Evolutionary conservation across 768 basidiomycete species (phyloP), one percentile per base, ranked within the genome.

Genomic region (Boletales sp.): DNA sequence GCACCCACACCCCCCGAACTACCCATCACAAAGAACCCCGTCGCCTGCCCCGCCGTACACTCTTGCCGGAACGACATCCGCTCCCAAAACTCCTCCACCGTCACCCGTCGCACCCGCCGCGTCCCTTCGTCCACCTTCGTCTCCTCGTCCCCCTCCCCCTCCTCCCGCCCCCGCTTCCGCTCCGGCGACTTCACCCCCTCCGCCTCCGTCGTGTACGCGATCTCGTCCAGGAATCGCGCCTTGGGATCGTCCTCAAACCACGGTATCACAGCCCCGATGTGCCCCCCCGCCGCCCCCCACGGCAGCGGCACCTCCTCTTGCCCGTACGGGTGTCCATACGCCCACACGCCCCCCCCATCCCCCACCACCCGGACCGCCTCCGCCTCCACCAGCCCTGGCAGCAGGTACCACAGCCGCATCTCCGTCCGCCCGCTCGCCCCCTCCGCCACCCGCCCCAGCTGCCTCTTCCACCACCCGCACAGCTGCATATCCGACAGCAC

Each of bases 161-260:
- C 18, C 4, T 68, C 72, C 34, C 79, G 76, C 4, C 74, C 60
- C 3, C 83, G 80, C 65, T 90, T 87, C 47, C 77, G 74, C 48
- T 72, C 72, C 4, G 86, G 86, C 9, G 85, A 83, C 60, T 71
- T 77, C 50, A 86, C 66, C 1, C 73, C 76, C 39, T 79, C 79
- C 47, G 72, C 80, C 42, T 82, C 79, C 42, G 78, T 81, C 8
- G 80, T 88, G 55, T 80, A 84, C 37, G 86, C 90, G 45, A 97
- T 82, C 69, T 97, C 94, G 66, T 90, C 88, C 65, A 99, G 69
- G 66, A 97, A 97, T 15, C 97, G 81, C 48, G 89, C 83, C 68
- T 98, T 97, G 8, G 97, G 94, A 67, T 97, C 94, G 61, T 99
- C 97, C n/a, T 93, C 89, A 63, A 98, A 92, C 48, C 81, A 86